phyloP scores from a whole-genome alignment of 805 yeast species.

The Metschnikowia proteae region DNA sequence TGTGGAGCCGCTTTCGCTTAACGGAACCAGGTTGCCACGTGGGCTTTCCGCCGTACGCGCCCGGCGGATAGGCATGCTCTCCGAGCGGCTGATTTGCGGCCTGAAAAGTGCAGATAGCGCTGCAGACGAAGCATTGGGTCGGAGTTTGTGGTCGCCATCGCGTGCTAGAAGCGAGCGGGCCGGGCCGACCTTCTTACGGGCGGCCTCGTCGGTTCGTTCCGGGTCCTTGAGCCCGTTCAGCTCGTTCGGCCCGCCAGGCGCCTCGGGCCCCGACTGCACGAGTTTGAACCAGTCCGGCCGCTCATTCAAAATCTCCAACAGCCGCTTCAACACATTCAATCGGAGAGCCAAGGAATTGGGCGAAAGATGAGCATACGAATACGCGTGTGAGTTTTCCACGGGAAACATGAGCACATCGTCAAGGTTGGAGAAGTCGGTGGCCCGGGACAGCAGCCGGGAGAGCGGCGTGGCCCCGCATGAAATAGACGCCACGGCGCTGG shows the following conservation, averaged over 20 bases:
- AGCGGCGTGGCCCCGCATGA: background rate
- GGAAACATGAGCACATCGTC: conserved; percentile 59
- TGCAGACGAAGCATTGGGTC: conserved; percentile 44
- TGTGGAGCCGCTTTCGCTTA: too few species aligned
- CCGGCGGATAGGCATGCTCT: conserved; percentile 29
- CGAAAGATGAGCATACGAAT: conserved; percentile 77
- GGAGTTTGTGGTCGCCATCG: conserved; percentile 25
- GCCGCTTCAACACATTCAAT: conserved; percentile 67
- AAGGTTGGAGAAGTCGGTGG: conserved; percentile 10
- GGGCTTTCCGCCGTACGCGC: background rate
- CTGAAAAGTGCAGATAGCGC: conserved; percentile 45
- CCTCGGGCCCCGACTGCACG: conserved; percentile 9
- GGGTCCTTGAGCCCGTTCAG: background rate
- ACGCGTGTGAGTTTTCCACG: conserved; percentile 77
- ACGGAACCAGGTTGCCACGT: too few species aligned
- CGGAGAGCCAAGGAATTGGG: conserved; percentile 78
- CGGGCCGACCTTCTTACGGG: background rate
- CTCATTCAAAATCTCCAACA: conserved; percentile 67
- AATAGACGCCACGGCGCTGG: background rate
- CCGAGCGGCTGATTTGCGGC: conserved; percentile 34
- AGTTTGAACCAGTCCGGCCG: conserved; percentile 48
- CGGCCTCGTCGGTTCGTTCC: conserved; percentile 7
- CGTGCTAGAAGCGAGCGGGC: conserved; percentile 1
- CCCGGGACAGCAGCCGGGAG: conserved; percentile 6
- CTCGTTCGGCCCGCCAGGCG: background rate